Evolutionary conservation across 768 basidiomycete species (phyloP).

Genomic region (Tephrocybe sp.): DNA sequence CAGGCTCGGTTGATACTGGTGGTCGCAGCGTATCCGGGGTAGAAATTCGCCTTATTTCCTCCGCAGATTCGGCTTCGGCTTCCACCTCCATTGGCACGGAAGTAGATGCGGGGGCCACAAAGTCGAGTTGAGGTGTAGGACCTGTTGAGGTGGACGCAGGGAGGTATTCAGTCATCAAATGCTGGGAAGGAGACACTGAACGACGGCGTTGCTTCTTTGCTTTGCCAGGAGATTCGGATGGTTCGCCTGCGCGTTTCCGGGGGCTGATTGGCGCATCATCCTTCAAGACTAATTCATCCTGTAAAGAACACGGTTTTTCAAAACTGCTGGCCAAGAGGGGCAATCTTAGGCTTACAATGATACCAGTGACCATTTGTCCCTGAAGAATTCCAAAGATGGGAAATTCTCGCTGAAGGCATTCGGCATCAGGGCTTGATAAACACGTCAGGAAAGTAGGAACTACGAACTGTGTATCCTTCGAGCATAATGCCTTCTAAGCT

Average conservation of each 20-base stretch:
- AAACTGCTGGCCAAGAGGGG: not conserved
- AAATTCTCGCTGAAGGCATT: slow-evolving; percentile 62
- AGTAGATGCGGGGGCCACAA: not conserved
- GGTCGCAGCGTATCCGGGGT: not conserved
- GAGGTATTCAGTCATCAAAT: slow-evolving; percentile 12
- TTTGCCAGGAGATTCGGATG: slow-evolving; percentile 10
- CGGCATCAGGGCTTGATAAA: not conserved
- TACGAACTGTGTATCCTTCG: slow-evolving; percentile 53
- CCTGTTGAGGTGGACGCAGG: not conserved
- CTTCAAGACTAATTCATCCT: slow-evolving; percentile 53
- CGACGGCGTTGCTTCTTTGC: slow-evolving; percentile 15
- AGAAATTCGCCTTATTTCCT: not conserved
- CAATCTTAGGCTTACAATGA: slow-evolving; percentile 58
- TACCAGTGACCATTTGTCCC: slow-evolving; percentile 61
- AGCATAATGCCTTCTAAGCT: slow-evolving; percentile 52
- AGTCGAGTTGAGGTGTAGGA: not conserved
- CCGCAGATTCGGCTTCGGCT: no score
- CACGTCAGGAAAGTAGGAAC: slow-evolving; percentile 1
- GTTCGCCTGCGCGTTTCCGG: slow-evolving; percentile 5
- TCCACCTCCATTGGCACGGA: not conserved
- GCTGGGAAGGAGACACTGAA: slow-evolving; percentile 18
- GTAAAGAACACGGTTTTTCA: not conserved
- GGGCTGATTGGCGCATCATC: slow-evolving; percentile 11
- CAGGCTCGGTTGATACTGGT: not conserved
- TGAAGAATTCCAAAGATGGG: slow-evolving; percentile 79